A percentile compares a stretch with the other conserved stretches of the same genome.
phyloP scores from a whole-genome alignment of 148 eudicot genomes.

The Vaccinium corymbosum region DNA sequence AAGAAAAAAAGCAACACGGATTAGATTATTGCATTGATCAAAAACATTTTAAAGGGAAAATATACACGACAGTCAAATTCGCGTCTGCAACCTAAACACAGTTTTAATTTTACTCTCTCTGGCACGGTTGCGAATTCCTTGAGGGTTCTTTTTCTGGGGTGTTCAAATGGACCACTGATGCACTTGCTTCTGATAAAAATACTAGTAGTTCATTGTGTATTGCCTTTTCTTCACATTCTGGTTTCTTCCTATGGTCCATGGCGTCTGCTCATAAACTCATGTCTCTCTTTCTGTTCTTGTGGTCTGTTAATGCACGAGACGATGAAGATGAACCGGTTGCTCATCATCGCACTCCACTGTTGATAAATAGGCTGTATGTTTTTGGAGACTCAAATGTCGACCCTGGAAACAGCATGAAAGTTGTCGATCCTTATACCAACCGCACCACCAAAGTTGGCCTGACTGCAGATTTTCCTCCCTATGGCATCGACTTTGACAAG shows the following conservation, averaged over 20 bases:
- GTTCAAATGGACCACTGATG: too few relatives aligned
- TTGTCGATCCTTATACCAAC: background rate
- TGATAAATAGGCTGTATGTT: background rate
- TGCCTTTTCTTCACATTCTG: background rate
- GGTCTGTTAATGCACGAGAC: background rate
- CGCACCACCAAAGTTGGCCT: background rate
- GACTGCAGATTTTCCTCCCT: background rate
- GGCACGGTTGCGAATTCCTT: too few relatives aligned
- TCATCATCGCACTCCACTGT: background rate
- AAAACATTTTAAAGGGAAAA: too few relatives aligned
- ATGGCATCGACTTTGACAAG: background rate
- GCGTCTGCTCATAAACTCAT: background rate
- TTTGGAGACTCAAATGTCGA: background rate
- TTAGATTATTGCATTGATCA: background rate
- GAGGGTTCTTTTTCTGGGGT: too few relatives aligned
- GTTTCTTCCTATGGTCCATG: background rate
- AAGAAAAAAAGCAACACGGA: background rate
- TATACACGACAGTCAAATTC: background rate
- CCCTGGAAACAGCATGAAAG: constrained; percentile 3
- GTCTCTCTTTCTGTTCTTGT: background rate
- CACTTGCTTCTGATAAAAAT: background rate
- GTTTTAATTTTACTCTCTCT: too few relatives aligned
- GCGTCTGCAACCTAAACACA: background rate
- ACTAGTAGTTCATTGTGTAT: background rate
- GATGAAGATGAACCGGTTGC: background rate